Base-by-base conservation (phyloP, 768 basidiomycete species). In the Pleurotus tuoliensis region DNA sequence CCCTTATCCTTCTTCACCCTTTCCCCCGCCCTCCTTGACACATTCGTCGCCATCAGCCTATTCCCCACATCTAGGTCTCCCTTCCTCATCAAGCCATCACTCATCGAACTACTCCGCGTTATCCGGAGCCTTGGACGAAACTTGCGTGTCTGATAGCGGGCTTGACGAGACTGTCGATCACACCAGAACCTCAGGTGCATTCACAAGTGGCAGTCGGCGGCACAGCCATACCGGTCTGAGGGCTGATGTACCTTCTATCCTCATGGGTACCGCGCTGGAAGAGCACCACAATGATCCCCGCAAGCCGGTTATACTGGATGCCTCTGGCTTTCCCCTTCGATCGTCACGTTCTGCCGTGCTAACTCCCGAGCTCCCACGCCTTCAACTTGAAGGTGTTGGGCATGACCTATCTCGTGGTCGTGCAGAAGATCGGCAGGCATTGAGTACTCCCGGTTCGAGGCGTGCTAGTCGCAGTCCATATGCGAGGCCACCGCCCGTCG, bases 181-280 rank as follows among this genome's bases (percentile, higher is more conserved):
- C 27, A 16, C 48, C 5, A 20, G 39, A 24, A 13, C 22, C 22
- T 24, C 27, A 13, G 27, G 27, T 8, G 18, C 18, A 13, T 53
- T 53, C 39, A 12, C 11, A 6, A 20, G 51, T 30, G 16, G 22
- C 9, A 53, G 39, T 22, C 51, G 51, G 39, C 34, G 51, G 24
- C 51, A 53, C 15, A 53, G 51, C 25, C 51, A 53, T 25, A 53
- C 37, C 39, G 51, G 51, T n/a, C 51, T 53, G 4, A 53, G 51
- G 27, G 38, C 18, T 22, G 39, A 53, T 13, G 27, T 53, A 13
- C 22, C 39, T 6, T 38, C 24, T 40, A 39, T 53, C 18, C 51
- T 22, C 20, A 53, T 22, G 39, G 27, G 48, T 20, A 50, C 48
- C 15, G 15, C 46, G 12, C 13, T 47, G 46, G 46, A 47, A 24